Base-by-base conservation (phyloP, 768 basidiomycete genomes). In the Auriscalpium vulgare region DNA sequence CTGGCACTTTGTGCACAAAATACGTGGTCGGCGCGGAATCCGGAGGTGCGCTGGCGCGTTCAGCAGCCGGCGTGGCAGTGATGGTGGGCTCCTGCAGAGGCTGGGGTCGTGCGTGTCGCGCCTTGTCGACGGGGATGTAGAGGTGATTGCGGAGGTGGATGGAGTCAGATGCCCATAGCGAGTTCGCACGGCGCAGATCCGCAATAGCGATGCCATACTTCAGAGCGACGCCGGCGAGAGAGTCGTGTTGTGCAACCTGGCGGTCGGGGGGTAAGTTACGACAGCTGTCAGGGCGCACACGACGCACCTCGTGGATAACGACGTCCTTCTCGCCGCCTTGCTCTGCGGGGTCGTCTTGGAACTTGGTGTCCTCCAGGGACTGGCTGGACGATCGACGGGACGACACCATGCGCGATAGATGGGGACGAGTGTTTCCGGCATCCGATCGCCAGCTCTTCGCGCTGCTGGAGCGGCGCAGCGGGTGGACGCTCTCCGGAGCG, bases 141-240 rank as follows among this genome's bases (percentile, higher is more conserved):
- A 97, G 81, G 7, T 82, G 75, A 47, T 84, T 83, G 34, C 95
- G 87, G 37, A 94, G 79, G 71, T 95, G 91, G 47, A 99, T 88
- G 1, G 91, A 80, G 67, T 98, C 97, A 8, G 90, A 87, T 7
- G 91, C 69, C 97, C 97, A 99, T 8, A 99, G 75, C 61, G 94
- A 91, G 69, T 99, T 99, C 49, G 85, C 85, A 62, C 84, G 78
- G 49, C 95, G 85, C 11, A 99, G 78, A 13, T 88, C 85, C 29
- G 90, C 79, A 53, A 97, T 75, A 16, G 85, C 80, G 53, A 95
- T 86, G 2, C 91, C 91, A 68, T 97, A 97, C 63, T 85, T 91
- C 50, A 98, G 75, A 0, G 95, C 84, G 11, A 98, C 85, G 29
- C 91, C 87, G 14, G 92, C 82, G 35, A 97, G 73, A 10, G 95